Conservation (phyloP, 2,329 filamentous ascomycete species). For the Pseudopithomyces maydicus region DNA sequence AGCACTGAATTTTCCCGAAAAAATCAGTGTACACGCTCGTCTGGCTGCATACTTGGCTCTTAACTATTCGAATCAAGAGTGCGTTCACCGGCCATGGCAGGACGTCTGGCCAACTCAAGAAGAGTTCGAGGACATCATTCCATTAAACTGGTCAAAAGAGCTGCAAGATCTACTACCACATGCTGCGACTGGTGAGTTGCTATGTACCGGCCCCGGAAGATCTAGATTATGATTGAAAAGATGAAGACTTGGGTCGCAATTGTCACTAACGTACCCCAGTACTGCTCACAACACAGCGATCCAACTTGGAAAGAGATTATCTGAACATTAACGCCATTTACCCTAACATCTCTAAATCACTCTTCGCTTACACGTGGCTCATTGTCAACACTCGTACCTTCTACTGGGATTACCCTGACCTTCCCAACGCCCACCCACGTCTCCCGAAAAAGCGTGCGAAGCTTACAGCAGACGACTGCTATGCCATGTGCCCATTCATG, state of each 20-base stretch:
- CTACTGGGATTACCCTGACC: slow-evolving; percentile 56
- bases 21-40: slow-evolving; percentile 70
- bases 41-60: slow-evolving; percentile 72
- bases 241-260: too few species aligned
- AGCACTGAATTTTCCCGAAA: slow-evolving; percentile 54
- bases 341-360: slow-evolving; percentile 48
- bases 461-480: slow-evolving; percentile 60
- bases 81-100: slow-evolving; percentile 61
- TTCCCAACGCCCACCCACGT: slow-evolving; percentile 46
- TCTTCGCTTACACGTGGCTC: slow-evolving; percentile 63
- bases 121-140: slow-evolving; percentile 65
- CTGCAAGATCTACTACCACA: slow-evolving; percentile 49
- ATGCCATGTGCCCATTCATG: slow-evolving; percentile 73
- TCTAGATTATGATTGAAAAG: too few species aligned
- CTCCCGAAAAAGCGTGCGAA: slow-evolving; percentile 49
- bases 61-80: slow-evolving; percentile 47
- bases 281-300: slow-evolving; percentile 61
- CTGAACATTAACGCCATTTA: slow-evolving; percentile 49
- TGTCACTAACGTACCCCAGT: slow-evolving; percentile 15
- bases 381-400: slow-evolving; percentile 66
- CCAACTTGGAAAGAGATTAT: slow-evolving; percentile 60
- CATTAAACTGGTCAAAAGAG: slow-evolving; percentile 57
- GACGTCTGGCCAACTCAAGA: slow-evolving; percentile 67
- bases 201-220: too few species aligned
- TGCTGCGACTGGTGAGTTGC: slow-evolving; percentile 34